Evolutionary conservation across 2,329 filamentous ascomycete species (phyloP).

Genomic region (Fusarium clavum): DNA sequence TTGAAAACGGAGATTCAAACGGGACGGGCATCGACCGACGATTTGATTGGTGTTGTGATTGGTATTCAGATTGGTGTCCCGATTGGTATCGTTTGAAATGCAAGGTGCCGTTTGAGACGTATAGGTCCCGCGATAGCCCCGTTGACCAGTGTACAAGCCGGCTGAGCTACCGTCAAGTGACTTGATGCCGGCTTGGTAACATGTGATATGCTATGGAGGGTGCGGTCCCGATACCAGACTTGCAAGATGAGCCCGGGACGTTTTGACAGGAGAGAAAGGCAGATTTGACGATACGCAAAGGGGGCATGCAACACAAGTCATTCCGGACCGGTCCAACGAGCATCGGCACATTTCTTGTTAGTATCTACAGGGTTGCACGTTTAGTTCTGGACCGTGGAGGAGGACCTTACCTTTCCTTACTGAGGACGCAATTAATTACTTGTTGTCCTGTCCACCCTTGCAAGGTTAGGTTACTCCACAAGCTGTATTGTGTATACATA

Average conservation of each 20-base stretch:
- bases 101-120: slow-evolving; percentile 48
- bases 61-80: slow-evolving; percentile 35
- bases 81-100: slow-evolving; percentile 46
- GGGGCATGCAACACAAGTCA: slow-evolving; percentile 33
- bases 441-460: slow-evolving; percentile 19
- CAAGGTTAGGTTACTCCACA: slow-evolving; percentile 29
- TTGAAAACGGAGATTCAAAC: slow-evolving; percentile 39
- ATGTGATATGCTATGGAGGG: slow-evolving; percentile 40
- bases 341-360: slow-evolving; percentile 36
- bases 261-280: slow-evolving; percentile 27
- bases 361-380: slow-evolving; percentile 31
- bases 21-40: slow-evolving; percentile 25
- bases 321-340: slow-evolving; percentile 29
- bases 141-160: slow-evolving; percentile 42
- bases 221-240: slow-evolving; percentile 37
- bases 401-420: slow-evolving; percentile 21
- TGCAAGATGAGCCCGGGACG: slow-evolving; percentile 40
- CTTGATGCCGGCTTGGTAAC: slow-evolving; percentile 41
- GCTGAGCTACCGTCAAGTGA: slow-evolving; percentile 43
- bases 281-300: slow-evolving; percentile 41
- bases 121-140: slow-evolving; percentile 43
- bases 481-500: slow-evolving; percentile 26
- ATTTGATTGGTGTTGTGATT: slow-evolving; percentile 39
- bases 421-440: slow-evolving; percentile 15
- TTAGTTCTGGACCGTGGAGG: slow-evolving; percentile 23